Conservation (phyloP, 768 basidiomycete genomes). For the Erythrobasidium yunnanense region DNA sequence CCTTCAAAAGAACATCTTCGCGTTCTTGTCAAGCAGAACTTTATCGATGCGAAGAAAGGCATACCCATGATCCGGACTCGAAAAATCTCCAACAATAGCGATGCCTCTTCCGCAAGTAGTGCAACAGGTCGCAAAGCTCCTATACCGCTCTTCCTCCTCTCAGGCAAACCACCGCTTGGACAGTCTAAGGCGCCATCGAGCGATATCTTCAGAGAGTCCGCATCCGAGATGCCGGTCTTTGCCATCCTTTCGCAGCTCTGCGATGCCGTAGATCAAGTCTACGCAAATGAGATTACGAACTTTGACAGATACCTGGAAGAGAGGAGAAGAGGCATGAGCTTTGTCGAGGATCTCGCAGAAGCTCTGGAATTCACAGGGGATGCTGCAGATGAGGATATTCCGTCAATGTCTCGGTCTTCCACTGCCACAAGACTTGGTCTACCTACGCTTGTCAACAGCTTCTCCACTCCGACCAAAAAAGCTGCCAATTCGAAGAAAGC, state of each 20-base stretch:
- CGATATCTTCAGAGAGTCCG: conserved; percentile 41
- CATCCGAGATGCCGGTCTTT: not conserved
- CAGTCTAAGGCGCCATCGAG: too few relatives aligned
- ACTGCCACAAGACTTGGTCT: too few relatives aligned
- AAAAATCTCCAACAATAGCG: too few relatives aligned
- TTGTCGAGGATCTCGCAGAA: conserved; percentile 83
- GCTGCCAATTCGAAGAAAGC: not conserved
- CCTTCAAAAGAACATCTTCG: conserved; percentile 57
- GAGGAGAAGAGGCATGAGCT: conserved; percentile 75
- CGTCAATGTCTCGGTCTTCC: too few relatives aligned
- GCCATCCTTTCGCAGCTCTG: not conserved
- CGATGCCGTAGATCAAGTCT: conserved; percentile 5
- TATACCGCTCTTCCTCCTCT: not conserved
- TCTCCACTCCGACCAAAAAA: not conserved
- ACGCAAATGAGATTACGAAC: conserved; percentile 59
- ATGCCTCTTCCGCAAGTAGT: too few relatives aligned
- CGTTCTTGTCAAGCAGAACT: not conserved
- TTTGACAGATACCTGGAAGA: conserved; percentile 79
- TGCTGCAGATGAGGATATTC: not conserved
- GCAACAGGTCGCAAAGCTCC: conserved; percentile 43
- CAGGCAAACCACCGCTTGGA: too few relatives aligned
- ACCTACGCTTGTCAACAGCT: not conserved
- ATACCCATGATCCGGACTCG: too few relatives aligned
- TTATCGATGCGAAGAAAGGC: too few relatives aligned
- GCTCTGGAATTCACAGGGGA: conserved; percentile 51